A percentile compares a stretch with the other conserved stretches of the same genome.
Evolutionary conservation across 345 rosid genomes (phyloP).

Genomic region (Euclidium syriacum): DNA sequence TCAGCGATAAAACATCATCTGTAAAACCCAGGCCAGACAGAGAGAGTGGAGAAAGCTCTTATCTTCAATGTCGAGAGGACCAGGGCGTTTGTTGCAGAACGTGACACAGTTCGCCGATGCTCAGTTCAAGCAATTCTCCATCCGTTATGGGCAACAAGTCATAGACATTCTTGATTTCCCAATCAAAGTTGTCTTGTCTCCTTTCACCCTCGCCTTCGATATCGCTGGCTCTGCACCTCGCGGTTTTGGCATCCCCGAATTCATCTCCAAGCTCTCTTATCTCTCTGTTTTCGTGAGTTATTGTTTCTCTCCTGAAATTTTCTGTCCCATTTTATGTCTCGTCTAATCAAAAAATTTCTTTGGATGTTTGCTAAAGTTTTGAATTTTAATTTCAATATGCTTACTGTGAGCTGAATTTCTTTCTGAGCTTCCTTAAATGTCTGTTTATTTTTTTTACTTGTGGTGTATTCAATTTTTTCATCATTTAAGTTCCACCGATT

Average conservation of each 20-base stretch:
- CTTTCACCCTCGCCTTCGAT: slow-evolving; percentile 83
- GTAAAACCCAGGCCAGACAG: not conserved
- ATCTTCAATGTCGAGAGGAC: slow-evolving; percentile 56
- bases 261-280: slow-evolving; percentile 66
- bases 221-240: slow-evolving; percentile 93
- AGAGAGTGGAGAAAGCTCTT: slow-evolving; percentile 13
- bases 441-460: not conserved
- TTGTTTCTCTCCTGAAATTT: not conserved
- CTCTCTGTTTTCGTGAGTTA: slow-evolving; percentile 66
- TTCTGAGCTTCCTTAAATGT: not conserved
- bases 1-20: slow-evolving; percentile 3
- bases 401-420: not conserved
- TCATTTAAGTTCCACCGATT: not conserved
- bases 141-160: slow-evolving; percentile 63
- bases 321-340: too few species aligned
- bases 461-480: not conserved
- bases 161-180: slow-evolving; percentile 72
- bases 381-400: not conserved
- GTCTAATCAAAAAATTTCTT: too few species aligned
- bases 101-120: slow-evolving; percentile 52
- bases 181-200: slow-evolving; percentile 66
- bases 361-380: slow-evolving; percentile 6
- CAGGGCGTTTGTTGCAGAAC: slow-evolving; percentile 47
- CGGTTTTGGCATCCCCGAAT: slow-evolving; percentile 81
- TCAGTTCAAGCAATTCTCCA: slow-evolving; percentile 49